phyloP scores from a whole-genome alignment of 1,284 basidiomycete genomes.

The Sporisorium sorghi region DNA sequence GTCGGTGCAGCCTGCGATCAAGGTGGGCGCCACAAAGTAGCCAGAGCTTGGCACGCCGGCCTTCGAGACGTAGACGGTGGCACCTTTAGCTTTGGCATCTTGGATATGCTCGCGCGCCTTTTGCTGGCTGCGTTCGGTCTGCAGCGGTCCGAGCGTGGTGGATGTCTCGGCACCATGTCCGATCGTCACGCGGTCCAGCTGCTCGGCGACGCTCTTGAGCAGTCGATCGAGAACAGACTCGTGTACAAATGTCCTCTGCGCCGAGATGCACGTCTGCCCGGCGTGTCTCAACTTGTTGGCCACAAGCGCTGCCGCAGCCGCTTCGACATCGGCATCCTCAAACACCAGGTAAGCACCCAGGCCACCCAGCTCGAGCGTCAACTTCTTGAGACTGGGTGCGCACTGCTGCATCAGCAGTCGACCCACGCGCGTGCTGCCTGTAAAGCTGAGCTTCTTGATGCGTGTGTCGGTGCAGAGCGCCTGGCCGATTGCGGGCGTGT shows the following conservation, averaged over 20 bases:
- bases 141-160: slow-evolving; percentile 89
- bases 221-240: slow-evolving; percentile 80
- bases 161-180: slow-evolving; percentile 86
- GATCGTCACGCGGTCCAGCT: slow-evolving; percentile 87
- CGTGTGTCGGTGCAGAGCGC: slow-evolving; percentile 72
- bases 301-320: slow-evolving; percentile 87
- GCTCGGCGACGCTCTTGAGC: slow-evolving; percentile 80
- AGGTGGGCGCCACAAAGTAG: slow-evolving; percentile 86
- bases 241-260: slow-evolving; percentile 74
- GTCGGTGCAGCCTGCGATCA: slow-evolving; percentile 82
- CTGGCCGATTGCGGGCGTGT: slow-evolving; percentile 81
- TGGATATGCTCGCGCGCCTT: slow-evolving; percentile 90
- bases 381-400: slow-evolving; percentile 90
- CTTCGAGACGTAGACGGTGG: slow-evolving; percentile 78
- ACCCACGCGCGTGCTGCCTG: slow-evolving; percentile 89
- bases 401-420: slow-evolving; percentile 87
- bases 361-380: slow-evolving; percentile 73
- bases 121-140: slow-evolving; percentile 84
- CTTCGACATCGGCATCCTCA: slow-evolving; percentile 92
- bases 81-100: slow-evolving; percentile 85
- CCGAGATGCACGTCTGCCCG: slow-evolving; percentile 87
- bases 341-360: slow-evolving; percentile 96
- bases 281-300: slow-evolving; percentile 89
- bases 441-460: slow-evolving; percentile 94
- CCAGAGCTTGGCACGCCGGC: slow-evolving; percentile 78